Evolutionary conservation across 768 basidiomycete genomes (phyloP), one percentile per base, ranked within the genome.

Genomic region (Cystobasidium ongulense): DNA sequence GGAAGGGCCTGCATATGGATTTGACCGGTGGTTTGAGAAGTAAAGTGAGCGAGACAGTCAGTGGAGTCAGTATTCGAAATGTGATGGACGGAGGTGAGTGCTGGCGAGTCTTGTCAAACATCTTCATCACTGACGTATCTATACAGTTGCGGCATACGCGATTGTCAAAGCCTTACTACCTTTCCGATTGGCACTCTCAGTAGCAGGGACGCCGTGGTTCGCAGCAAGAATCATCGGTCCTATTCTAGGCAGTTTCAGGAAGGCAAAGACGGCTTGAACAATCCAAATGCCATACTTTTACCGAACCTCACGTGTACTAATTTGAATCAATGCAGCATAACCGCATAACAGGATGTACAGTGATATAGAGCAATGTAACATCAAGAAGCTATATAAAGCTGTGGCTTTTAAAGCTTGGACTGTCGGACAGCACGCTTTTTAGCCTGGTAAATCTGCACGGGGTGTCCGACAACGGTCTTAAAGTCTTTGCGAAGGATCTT

Each of bases 401-500:
- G 46, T n/a, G 18, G 15, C 3, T 50, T 3, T 71, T 27, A 71
- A n/a, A 71, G 68, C 53, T 71, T 71, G 4, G 68, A 54, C 25
- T 71, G 68, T 33, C 68, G 50, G 10, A 52, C 53, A 23, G 10
- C 52, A 8, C 68, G 68, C 53, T 71, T 71, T 36, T 71, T 71
- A 5, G 68, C 46, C 29, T 71, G 50, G 39, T 71, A 71, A 29
- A 71, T 27, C 68, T 71, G 68, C 18, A 71, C 68, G 21, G 2
- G 53, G 38, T 57, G 54, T 7, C 68, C 68, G 18, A 29, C 33
- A 10, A 71, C 54, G 21, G n/a, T 36, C 29, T 71, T 71, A 35
- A 71, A 71, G 33, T 73, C 71, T 41, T 59, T 67, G 0, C 78
- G 63, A 1, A 79, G 46, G 54, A 79, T 77, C 76, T 79, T 78